Conservation (phyloP, 2,329 filamentous ascomycete species). For the Albophoma yamanashiensis region DNA sequence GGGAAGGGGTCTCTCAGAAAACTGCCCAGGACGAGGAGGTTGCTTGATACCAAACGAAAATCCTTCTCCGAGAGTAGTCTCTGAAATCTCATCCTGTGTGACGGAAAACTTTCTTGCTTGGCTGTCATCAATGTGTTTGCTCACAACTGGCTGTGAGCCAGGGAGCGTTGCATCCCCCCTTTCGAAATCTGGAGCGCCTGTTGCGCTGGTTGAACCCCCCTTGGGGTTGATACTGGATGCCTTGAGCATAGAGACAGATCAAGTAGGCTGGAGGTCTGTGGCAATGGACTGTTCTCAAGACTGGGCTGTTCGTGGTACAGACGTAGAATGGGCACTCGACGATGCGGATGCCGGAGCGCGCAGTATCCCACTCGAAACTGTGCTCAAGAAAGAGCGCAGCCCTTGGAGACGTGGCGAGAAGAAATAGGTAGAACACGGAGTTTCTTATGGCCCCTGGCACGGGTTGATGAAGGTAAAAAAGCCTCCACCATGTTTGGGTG, state of each 20-base stretch:
- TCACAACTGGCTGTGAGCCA: background rate
- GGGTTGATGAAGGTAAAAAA: background rate
- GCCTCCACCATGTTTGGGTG: background rate
- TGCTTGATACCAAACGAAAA: constrained; percentile 8
- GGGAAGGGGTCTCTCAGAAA: constrained; percentile 1
- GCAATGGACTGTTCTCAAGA: background rate
- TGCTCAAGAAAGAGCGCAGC: background rate
- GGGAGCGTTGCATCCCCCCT: background rate
- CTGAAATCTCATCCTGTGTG: constrained; percentile 4
- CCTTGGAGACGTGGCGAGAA: background rate
- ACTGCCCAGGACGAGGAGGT: constrained; percentile 9
- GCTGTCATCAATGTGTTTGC: background rate
- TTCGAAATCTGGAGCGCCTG: background rate
- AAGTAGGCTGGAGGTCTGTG: background rate
- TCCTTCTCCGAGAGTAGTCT: constrained; percentile 4
- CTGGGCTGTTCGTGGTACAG: background rate
- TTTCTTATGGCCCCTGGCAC: background rate
- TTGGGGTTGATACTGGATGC: background rate
- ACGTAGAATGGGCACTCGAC: background rate
- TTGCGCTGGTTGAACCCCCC: background rate
- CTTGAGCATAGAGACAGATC: background rate
- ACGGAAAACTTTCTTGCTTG: background rate
- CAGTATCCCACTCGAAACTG: background rate
- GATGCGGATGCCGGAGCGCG: background rate
- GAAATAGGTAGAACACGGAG: background rate